Conservation (phyloP, 768 basidiomycete genomes). For the Dacryopinax primogenitus region DNA sequence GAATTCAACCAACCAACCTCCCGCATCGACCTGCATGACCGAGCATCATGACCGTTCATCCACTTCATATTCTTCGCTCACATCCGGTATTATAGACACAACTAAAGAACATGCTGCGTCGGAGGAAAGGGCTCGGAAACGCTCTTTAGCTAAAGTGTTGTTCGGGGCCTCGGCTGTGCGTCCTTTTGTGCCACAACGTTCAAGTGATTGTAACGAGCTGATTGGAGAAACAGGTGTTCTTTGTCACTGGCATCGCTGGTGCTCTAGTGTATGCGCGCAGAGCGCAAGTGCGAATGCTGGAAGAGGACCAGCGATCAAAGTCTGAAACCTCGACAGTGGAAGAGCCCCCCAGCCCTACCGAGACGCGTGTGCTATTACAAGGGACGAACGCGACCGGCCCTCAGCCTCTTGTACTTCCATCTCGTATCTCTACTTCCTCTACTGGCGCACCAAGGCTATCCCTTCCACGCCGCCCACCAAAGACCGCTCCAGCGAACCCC, state of each 20-base stretch:
- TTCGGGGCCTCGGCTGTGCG: no score
- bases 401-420: neutral
- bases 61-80: no score
- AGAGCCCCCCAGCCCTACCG: neutral
- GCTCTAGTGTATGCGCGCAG: neutral
- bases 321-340: neutral
- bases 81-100: no score
- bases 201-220: no score
- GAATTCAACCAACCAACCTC: neutral
- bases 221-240: conserved; percentile 4
- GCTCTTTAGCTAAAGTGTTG: no score
- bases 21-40: no score
- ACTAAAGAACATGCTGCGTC: no score
- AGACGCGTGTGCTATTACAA: no score
- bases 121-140: no score
- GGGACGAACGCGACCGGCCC: neutral
- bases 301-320: neutral
- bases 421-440: neutral
- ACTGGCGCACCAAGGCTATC: neutral
- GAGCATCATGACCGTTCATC: no score
- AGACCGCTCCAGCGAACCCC: neutral
- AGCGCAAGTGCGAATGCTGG: neutral
- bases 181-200: no score
- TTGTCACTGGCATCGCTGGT: neutral
- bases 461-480: neutral